These are phyloP conservation scores for Tilletiopsis washingtonensis DNA, from an alignment of 1,284 basidiomycete species.

Conservation along the genomic window DNA sequence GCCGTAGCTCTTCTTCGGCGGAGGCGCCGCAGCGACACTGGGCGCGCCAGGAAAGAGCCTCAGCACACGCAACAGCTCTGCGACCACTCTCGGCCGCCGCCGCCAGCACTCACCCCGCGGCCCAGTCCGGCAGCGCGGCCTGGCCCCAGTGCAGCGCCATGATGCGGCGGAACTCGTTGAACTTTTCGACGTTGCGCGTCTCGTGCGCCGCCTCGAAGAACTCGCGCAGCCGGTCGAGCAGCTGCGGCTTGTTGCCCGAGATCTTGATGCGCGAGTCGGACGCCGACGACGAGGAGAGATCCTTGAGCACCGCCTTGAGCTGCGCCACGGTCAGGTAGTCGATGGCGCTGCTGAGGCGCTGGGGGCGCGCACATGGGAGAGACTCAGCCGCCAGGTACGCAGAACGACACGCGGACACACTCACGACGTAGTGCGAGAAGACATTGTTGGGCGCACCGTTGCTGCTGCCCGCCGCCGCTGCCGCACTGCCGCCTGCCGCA, in stretches of 20 bases:
- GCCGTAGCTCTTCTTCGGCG: too few relatives aligned
- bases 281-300: slow-evolving; percentile 15
- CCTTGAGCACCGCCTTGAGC: slow-evolving; percentile 30
- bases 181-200: slow-evolving; percentile 8
- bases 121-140: neutral
- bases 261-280: slow-evolving; percentile 11
- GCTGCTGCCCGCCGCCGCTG: too few relatives aligned
- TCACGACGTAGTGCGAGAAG: too few relatives aligned
- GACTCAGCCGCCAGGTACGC: too few relatives aligned
- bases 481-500: too few relatives aligned
- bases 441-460: too few relatives aligned
- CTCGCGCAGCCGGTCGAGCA: slow-evolving; percentile 18
- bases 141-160: neutral
- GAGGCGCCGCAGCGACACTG: too few relatives aligned
- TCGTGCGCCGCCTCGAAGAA: slow-evolving; percentile 7
- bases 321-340: slow-evolving; percentile 17
- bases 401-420: too few relatives aligned
- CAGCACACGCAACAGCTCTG: neutral
- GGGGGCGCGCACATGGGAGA: too few relatives aligned
- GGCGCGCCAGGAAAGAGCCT: too few relatives aligned
- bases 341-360: neutral
- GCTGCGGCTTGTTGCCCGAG: slow-evolving; percentile 30
- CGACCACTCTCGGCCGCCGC: neutral
- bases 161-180: slow-evolving; percentile 14
- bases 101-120: slow-evolving; percentile 3